Evolutionary conservation across 805 yeast species (phyloP).

Genomic region (Candida vaughaniae): DNA sequence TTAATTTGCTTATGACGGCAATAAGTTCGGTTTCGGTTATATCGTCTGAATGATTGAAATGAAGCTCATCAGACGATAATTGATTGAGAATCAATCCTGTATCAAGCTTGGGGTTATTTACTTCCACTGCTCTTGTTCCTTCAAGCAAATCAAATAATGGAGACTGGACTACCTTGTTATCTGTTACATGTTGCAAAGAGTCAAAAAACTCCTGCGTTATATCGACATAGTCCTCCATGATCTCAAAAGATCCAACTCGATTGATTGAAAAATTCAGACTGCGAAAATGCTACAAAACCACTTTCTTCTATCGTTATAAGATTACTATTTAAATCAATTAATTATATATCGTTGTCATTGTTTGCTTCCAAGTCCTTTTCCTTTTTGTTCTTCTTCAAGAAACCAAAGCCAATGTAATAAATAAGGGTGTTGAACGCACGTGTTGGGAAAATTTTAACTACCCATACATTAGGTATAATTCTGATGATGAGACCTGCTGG

Average conservation of each 20-base stretch:
- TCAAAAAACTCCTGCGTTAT: slow-evolving; percentile 53
- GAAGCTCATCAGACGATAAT: slow-evolving; percentile 42
- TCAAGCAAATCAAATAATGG: slow-evolving; percentile 66
- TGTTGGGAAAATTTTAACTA: slow-evolving; percentile 63
- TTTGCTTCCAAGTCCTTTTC: slow-evolving; percentile 14
- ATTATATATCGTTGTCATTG: too few species aligned
- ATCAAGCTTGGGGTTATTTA: slow-evolving; percentile 70
- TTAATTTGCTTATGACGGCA: slow-evolving; percentile 52
- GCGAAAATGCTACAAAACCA: slow-evolving; percentile 1
- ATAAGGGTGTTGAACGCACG: slow-evolving; percentile 41
- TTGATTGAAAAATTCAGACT: background rate
- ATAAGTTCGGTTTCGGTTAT: slow-evolving; percentile 42
- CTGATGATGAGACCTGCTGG: slow-evolving; percentile 80
- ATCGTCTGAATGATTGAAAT: slow-evolving; percentile 44
- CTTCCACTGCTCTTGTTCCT: slow-evolving; percentile 87
- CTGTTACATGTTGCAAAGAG: slow-evolving; percentile 37
- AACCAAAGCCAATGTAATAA: slow-evolving; percentile 37
- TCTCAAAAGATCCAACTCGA: too few species aligned
- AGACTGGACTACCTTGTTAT: slow-evolving; percentile 59
- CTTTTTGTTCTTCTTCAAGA: slow-evolving; percentile 27
- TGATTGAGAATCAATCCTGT: slow-evolving; percentile 57
- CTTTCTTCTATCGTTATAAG: too few species aligned
- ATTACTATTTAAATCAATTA: too few species aligned
- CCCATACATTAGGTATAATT: slow-evolving; percentile 80
- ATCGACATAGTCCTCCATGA: slow-evolving; percentile 37